phyloP scores from a whole-genome alignment of 1,284 basidiomycete species.

The Sporisorium reilianum region DNA sequence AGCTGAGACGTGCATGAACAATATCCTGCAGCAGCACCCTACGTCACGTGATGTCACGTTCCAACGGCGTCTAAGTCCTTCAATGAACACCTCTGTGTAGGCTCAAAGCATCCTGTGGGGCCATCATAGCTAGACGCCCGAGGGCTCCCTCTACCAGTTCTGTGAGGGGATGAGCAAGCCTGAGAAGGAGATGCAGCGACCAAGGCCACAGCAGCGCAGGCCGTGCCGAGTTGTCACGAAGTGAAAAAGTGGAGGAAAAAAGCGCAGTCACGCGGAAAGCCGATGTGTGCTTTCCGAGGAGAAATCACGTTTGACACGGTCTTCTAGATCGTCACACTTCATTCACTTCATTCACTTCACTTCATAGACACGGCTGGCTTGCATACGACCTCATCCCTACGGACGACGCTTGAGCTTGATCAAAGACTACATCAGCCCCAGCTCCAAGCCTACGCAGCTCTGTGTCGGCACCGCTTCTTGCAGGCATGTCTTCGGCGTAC shows the following conservation, averaged over 20 bases:
- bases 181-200: not conserved
- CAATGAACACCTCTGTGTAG: not conserved
- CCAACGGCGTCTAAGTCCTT: not conserved
- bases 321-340: conserved; percentile 11
- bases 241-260: conserved; percentile 27
- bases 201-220: not conserved
- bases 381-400: not conserved
- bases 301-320: conserved; percentile 9
- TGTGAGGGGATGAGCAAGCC: not conserved
- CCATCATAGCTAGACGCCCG: not conserved
- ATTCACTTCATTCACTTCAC: too few relatives aligned
- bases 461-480: not conserved
- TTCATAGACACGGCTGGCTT: not conserved
- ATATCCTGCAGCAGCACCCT: conserved; percentile 21
- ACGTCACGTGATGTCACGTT: conserved; percentile 27
- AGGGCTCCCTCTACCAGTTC: too few relatives aligned
- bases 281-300: conserved; percentile 11
- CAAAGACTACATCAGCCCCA: not conserved
- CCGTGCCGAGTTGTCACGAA: conserved; percentile 1
- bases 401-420: not conserved
- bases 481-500: conserved; percentile 46
- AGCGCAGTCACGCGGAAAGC: not conserved
- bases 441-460: not conserved
- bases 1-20: conserved; percentile 28
- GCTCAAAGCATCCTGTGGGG: not conserved